Conservation (phyloP, 148 eudicot genomes). For the Oxyria digyna region DNA sequence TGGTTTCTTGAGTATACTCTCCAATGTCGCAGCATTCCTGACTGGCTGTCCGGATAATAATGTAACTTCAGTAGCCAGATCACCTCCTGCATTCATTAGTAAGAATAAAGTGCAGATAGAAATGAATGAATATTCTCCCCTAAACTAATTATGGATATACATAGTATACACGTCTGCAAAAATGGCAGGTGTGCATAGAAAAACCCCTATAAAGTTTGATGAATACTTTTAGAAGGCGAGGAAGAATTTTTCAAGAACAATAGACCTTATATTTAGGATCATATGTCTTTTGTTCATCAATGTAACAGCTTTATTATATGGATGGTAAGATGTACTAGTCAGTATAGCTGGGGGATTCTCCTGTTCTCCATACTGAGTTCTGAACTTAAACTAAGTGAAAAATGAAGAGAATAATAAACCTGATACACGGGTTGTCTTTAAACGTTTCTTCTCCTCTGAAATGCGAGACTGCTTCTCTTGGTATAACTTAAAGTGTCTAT, state of each 20-base stretch:
- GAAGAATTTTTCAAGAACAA: not conserved
- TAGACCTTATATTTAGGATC: not conserved
- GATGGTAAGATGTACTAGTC: not conserved
- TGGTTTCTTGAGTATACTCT: conserved; percentile 87
- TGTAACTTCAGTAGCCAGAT: conserved; percentile 56
- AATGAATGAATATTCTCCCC: not conserved
- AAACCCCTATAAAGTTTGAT: not conserved
- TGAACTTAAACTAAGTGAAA: not conserved
- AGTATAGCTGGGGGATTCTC: not conserved
- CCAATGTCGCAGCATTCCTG: conserved; percentile 59
- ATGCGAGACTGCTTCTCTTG: conserved; percentile 80
- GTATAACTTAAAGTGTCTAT: conserved; percentile 77
- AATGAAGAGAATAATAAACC: conserved; percentile 28
- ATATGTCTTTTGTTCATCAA: not conserved
- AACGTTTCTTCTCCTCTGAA: conserved; percentile 72
- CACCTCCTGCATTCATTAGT: conserved; percentile 50
- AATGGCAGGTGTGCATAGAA: not conserved
- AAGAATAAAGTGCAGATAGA: not conserved
- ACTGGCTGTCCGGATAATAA: conserved; percentile 71
- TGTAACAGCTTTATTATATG: not conserved
- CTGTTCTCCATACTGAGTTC: not conserved
- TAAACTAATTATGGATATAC: not conserved
- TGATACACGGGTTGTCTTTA: conserved; percentile 59
- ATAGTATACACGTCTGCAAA: not conserved
- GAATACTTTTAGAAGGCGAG: not conserved